phyloP scores from a whole-genome alignment of 2,329 filamentous ascomycete species.

The Nigrograna mackinnonii region DNA sequence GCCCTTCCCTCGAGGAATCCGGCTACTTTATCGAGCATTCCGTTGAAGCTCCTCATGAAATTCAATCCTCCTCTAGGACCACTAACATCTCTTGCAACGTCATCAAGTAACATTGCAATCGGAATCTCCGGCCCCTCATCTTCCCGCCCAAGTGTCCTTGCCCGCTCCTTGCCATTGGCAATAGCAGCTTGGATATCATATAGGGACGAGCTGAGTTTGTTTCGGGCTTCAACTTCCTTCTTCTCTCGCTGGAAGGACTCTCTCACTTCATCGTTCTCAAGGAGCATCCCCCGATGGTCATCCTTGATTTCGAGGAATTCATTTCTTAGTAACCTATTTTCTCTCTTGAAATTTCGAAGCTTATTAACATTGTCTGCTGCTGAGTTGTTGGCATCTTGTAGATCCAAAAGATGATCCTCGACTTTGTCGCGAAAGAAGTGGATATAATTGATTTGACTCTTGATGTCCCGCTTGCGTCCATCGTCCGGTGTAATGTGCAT shows the following conservation, averaged over 20 bases:
- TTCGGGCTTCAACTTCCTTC: conserved; percentile 23
- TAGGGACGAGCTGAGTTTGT: conserved; percentile 31
- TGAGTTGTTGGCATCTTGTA: conserved; percentile 57
- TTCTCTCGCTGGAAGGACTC: conserved; percentile 33
- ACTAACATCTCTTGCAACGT: conserved; percentile 29
- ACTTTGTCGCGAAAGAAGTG: conserved; percentile 53
- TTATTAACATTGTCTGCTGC: conserved; percentile 51
- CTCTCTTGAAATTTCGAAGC: conserved; percentile 47
- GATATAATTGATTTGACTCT: conserved; percentile 51
- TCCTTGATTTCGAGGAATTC: conserved; percentile 12
- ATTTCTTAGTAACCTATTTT: conserved; percentile 50
- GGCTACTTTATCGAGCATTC: conserved; percentile 35
- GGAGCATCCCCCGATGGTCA: conserved; percentile 50
- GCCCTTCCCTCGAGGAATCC: conserved; percentile 38
- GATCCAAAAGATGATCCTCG: conserved; percentile 52
- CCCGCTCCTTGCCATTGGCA: conserved; percentile 34
- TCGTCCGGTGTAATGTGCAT: conserved; percentile 44
- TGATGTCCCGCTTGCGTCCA: conserved; percentile 41
- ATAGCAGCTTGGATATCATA: conserved; percentile 43
- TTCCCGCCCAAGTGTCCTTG: conserved; percentile 29
- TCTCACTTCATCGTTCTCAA: conserved; percentile 54
- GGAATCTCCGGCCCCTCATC: conserved; percentile 35
- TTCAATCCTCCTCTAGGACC: conserved; percentile 29
- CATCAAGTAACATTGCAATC: conserved; percentile 34
- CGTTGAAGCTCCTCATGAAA: conserved; percentile 36